Evolutionary conservation across 345 rosid genomes (phyloP).

Genomic region (Brassica carinata): DNA sequence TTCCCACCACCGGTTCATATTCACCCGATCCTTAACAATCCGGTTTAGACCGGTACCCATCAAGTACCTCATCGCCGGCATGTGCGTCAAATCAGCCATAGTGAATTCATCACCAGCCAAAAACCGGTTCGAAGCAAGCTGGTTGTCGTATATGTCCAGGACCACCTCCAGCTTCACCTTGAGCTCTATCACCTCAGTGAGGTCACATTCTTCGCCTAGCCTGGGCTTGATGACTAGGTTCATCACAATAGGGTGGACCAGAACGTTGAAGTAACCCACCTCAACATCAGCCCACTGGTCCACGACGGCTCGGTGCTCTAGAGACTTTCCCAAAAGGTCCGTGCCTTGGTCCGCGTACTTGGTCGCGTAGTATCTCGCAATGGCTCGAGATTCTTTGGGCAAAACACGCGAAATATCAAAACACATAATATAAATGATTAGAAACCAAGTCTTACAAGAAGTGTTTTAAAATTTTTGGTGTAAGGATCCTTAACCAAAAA

Average conservation of each 20-base stretch:
- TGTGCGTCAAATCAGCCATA: conserved; percentile 73
- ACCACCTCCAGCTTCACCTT: conserved; percentile 65
- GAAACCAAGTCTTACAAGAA: background rate
- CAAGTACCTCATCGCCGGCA: conserved; percentile 60
- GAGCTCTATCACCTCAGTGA: conserved; percentile 38
- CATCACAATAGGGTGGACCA: conserved; percentile 55
- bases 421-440: background rate
- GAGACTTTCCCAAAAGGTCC: conserved; percentile 56
- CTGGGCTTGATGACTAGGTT: conserved; percentile 59
- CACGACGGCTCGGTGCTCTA: conserved; percentile 70
- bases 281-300: conserved; percentile 95
- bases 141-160: conserved; percentile 63
- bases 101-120: conserved; percentile 79
- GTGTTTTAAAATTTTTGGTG: background rate
- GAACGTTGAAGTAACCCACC: conserved; percentile 71
- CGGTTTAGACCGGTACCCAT: conserved; percentile 45
- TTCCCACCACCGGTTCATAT: conserved; percentile 76
- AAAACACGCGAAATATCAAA: background rate
- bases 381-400: conserved; percentile 76
- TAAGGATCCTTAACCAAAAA: conserved; percentile 55
- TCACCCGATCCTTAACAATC: conserved; percentile 47
- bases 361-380: conserved; percentile 73
- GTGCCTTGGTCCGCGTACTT: conserved; percentile 65
- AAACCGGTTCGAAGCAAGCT: conserved; percentile 53
- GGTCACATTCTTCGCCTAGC: conserved; percentile 60